Base-by-base conservation (phyloP, 768 basidiomycete genomes). In the Ramaria sp. region DNA sequence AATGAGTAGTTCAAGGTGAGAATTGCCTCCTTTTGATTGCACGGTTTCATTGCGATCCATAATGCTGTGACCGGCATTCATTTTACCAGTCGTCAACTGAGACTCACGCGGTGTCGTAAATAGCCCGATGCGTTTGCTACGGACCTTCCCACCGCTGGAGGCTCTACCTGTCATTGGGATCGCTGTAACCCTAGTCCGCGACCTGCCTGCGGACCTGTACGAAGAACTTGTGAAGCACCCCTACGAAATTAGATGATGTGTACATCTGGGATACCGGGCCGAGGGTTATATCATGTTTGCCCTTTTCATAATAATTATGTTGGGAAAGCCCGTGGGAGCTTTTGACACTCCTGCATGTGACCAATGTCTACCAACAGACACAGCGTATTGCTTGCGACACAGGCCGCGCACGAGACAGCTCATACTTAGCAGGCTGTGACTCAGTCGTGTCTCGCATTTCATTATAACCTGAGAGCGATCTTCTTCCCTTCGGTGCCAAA, bases 91-190 rank as follows among this genome's bases (percentile, higher is more conserved):
- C 20, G 27, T 53, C 13, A 16, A 32, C 3, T 8, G 18, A 41
- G n/a, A n/a, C 20, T 41, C 6, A n/a, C 39, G 16, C 18, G n/a
- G 39, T 7, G 16, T 41, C 18, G 8, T 22, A n/a, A 47, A 8
- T 59, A 96, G 93, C 57, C 96, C 96, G 1, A 97, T 97, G 92
- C 84, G 87, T 55, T 76, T 96, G 6, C 75, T 99, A 3, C 83
- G 95, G 20, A 95, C 86, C 0, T 95, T 98, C 66, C 96, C 96
- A 4, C 87, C 91, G 0, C 76, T 99, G 1, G 83, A 95, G 59
- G 89, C 93, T 1, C 67, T 83, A 15, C 82, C 85, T 32, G 85
- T 97, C 47, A 85, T 97, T 51, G 90, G 88, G 1, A 90, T 97
- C 61, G 90, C 93, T 1, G 90, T 97, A 15, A 92, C 91, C 0